phyloP scores from a whole-genome alignment of 2,329 filamentous ascomycete genomes.

The Verticillium klebahnii region DNA sequence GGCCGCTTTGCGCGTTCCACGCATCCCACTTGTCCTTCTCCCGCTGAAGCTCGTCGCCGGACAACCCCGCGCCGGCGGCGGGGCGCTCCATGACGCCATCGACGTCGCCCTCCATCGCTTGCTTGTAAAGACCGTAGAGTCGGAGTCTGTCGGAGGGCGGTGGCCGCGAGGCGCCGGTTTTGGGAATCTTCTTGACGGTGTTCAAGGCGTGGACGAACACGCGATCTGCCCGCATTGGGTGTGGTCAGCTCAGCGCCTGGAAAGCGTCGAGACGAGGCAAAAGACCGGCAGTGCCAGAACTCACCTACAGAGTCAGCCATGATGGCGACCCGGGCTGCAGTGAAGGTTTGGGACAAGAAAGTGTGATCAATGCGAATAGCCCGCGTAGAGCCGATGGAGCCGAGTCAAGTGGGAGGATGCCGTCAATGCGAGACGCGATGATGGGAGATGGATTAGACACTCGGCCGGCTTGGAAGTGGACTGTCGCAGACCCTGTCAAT shows the following conservation, averaged over 20 bases:
- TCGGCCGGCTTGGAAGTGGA: neutral
- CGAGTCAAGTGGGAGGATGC: neutral
- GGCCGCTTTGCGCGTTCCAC: conserved; percentile 82
- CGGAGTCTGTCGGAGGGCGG: conserved; percentile 80
- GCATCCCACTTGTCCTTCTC: conserved; percentile 81
- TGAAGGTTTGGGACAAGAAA: neutral
- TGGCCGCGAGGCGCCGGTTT: conserved; percentile 84
- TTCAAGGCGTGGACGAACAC: conserved; percentile 99
- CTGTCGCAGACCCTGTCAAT: neutral
- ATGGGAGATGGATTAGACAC: neutral
- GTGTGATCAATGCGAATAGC: neutral
- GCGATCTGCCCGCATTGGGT: conserved; percentile 59
- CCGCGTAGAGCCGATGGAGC: neutral
- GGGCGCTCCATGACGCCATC: conserved; percentile 90
- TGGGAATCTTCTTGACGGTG: conserved; percentile 95
- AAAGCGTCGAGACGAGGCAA: neutral
- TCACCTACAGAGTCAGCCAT: conserved; percentile 36
- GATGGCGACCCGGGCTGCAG: conserved; percentile 4
- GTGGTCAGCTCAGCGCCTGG: neutral
- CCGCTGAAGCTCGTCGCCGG: conserved; percentile 49
- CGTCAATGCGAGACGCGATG: neutral
- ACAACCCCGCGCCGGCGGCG: conserved; percentile 39
- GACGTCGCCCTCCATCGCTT: conserved; percentile 98
- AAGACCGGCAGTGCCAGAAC: conserved; percentile 9
- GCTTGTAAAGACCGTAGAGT: conserved; percentile 97